Percentiles rank a stretch among this genome's conserved stretches.
phyloP scores from a whole-genome alignment of 495 filamentous ascomycete genomes.

The Xylaria cubensis region DNA sequence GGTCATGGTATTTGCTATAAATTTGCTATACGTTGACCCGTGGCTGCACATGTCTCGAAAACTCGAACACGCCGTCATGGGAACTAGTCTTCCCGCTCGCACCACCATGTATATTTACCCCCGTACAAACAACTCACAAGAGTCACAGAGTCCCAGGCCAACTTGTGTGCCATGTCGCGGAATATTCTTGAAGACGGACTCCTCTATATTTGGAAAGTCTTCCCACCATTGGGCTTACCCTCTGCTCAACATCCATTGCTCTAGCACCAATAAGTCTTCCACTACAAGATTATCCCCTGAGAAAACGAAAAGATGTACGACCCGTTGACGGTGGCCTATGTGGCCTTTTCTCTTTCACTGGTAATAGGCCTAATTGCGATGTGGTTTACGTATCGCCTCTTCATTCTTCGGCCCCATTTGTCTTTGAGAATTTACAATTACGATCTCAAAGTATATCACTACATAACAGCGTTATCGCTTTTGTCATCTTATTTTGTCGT shows the following conservation, averaged over 20 bases:
- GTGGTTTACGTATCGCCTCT: not conserved
- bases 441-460: not conserved
- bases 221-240: not conserved
- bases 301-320: not conserved
- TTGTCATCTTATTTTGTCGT: not conserved
- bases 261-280: not conserved
- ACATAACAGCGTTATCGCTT: no score
- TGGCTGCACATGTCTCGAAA: not conserved
- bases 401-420: not conserved
- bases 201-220: not conserved
- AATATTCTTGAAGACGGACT: not conserved
- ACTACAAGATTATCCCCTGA: not conserved
- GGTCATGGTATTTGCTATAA: not conserved
- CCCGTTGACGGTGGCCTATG: not conserved
- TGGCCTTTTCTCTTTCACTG: not conserved
- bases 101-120: constrained; percentile 4
- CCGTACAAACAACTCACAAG: not conserved
- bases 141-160: not conserved
- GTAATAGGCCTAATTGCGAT: not conserved
- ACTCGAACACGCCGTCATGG: not conserved
- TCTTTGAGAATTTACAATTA: not conserved
- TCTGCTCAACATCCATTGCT: not conserved
- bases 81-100: not conserved
- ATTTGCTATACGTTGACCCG: not conserved
- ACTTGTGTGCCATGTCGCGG: not conserved